Percentiles rank a stretch among this genome's conserved stretches.
Conservation (phyloP, 2,329 filamentous ascomycete species). For the Acrodontium crateriforme region DNA sequence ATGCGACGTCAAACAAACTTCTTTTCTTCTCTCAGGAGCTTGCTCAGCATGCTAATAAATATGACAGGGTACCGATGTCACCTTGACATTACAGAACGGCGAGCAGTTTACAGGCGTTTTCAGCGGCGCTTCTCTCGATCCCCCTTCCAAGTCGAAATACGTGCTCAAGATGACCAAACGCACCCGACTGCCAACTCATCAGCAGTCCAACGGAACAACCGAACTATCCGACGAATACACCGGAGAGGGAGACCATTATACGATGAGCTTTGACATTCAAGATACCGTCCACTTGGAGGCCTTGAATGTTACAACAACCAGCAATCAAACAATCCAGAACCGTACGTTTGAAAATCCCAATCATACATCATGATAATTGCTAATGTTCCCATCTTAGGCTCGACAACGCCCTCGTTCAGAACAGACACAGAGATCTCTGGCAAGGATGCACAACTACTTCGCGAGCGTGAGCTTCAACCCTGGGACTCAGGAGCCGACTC, state of each 20-base stretch:
- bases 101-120: constrained; percentile 49
- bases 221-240: constrained; percentile 29
- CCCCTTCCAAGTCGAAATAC: constrained; percentile 37
- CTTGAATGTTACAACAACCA: constrained; percentile 38
- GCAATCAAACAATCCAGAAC: constrained; percentile 41
- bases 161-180: constrained; percentile 53
- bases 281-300: constrained; percentile 45
- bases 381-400: constrained; percentile 34
- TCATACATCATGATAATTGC: constrained; percentile 1
- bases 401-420: constrained; percentile 49
- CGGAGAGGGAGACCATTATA: constrained; percentile 34
- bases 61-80: constrained; percentile 40
- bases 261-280: constrained; percentile 48
- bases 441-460: constrained; percentile 40
- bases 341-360: constrained; percentile 29
- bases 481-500: constrained; percentile 57
- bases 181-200: constrained; percentile 25
- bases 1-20: no score
- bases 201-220: constrained; percentile 32
- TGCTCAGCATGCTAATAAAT: constrained; percentile 4
- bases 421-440: constrained; percentile 85
- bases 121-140: constrained; percentile 40
- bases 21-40: no score
- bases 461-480: constrained; percentile 63
- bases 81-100: constrained; percentile 44